Evolutionary conservation across 306 rosid genomes (phyloP).

Genomic region (Delonix regia): DNA sequence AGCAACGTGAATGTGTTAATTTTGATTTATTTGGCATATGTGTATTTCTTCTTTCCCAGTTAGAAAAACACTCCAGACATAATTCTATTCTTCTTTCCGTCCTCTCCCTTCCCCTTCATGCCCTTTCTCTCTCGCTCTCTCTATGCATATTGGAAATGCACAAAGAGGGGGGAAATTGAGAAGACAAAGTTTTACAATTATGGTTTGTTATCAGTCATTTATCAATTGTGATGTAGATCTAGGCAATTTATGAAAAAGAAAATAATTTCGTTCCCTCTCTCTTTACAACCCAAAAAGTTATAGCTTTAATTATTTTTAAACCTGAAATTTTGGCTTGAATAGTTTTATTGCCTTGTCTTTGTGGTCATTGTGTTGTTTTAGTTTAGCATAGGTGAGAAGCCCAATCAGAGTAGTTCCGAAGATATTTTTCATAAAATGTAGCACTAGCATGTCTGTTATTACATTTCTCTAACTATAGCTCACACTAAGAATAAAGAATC

Average conservation of each 20-base stretch:
- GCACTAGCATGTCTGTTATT: constrained; percentile 33
- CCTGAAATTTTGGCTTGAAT: constrained; percentile 15
- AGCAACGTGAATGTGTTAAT: not conserved
- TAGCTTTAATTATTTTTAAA: constrained; percentile 6
- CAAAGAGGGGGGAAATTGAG: constrained; percentile 3
- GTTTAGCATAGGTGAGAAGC: constrained; percentile 36
- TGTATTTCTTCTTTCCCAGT: constrained; percentile 23
- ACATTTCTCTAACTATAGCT: constrained; percentile 30
- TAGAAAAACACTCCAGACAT: constrained; percentile 14
- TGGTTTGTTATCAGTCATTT: not conserved
- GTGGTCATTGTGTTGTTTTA: constrained; percentile 28
- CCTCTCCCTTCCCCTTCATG: not conserved
- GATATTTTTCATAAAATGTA: constrained; percentile 35
- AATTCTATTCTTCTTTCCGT: not conserved
- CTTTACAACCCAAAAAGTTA: not conserved
- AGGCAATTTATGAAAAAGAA: not conserved
- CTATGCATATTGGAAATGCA: constrained; percentile 20
- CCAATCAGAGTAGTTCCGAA: constrained; percentile 10
- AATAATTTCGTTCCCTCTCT: not conserved
- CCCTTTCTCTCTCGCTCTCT: constrained; percentile 15
- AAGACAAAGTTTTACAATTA: not conserved
- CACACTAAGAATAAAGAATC: constrained; percentile 35
- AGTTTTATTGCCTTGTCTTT: constrained; percentile 32
- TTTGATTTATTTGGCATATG: constrained; percentile 25
- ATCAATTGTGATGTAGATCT: constrained; percentile 15